Percentiles rank a stretch among this genome's conserved stretches.
These are phyloP conservation scores for Colletotrichum noveboracense DNA, from an alignment of 2,329 filamentous ascomycete species.

Conservation along the genomic window DNA sequence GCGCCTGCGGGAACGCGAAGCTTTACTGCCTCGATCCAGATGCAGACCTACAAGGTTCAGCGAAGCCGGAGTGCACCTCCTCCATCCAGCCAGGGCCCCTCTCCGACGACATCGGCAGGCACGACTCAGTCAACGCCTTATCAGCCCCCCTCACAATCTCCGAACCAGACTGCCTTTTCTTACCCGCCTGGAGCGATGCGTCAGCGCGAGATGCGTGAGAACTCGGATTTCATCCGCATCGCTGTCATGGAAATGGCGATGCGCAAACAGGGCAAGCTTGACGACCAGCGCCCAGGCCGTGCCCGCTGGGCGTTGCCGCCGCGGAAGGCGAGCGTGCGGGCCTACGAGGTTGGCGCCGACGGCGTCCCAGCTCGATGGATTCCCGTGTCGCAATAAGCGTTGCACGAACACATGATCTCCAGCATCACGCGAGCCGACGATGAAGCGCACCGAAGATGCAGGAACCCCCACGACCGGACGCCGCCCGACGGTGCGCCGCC, in stretches of 20 bases:
- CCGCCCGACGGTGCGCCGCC: background rate
- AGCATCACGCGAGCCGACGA: background rate
- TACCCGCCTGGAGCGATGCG: slow-evolving; percentile 54
- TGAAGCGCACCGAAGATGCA: background rate
- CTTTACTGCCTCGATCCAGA: slow-evolving; percentile 72
- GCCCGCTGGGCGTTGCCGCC: slow-evolving; percentile 73
- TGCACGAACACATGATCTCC: background rate
- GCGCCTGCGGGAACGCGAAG: slow-evolving; percentile 33
- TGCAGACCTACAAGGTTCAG: slow-evolving; percentile 72
- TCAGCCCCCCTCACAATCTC: slow-evolving; percentile 34
- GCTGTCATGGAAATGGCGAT: slow-evolving; percentile 77
- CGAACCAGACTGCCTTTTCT: slow-evolving; percentile 34
- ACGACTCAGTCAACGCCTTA: slow-evolving; percentile 33
- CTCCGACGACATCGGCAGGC: slow-evolving; percentile 34
- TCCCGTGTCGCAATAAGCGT: slow-evolving; percentile 31
- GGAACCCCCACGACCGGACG: background rate
- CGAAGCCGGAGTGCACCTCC: slow-evolving; percentile 46
- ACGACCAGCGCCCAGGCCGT: slow-evolving; percentile 68
- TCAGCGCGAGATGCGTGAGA: slow-evolving; percentile 72
- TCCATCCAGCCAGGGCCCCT: slow-evolving; percentile 33
- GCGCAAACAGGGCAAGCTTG: slow-evolving; percentile 69
- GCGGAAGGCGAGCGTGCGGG: slow-evolving; percentile 57
- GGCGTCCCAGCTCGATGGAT: slow-evolving; percentile 68
- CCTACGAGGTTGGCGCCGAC: slow-evolving; percentile 61
- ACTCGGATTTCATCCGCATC: slow-evolving; percentile 73